Percentiles rank a stretch among this genome's conserved stretches.
These are phyloP conservation scores for Claviceps sp. DNA, from an alignment of 2,329 filamentous ascomycete genomes.

Conservation along the genomic window DNA sequence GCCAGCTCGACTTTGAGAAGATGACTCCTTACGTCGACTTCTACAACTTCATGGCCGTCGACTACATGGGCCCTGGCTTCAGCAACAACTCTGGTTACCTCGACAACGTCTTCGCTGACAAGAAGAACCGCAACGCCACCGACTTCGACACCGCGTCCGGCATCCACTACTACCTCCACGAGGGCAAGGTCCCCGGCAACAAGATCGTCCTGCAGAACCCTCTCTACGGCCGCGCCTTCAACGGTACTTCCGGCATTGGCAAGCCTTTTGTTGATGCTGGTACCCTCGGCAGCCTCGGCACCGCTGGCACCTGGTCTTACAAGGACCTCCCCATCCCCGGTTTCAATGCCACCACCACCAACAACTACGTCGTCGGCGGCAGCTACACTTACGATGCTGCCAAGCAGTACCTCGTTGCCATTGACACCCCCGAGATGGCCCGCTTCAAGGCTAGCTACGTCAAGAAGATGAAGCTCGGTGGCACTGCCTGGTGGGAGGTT, in stretches of 20 bases:
- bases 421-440: constrained; percentile 49
- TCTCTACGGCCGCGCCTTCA: constrained; percentile 64
- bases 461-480: constrained; percentile 46
- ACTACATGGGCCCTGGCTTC: constrained; percentile 54
- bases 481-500: constrained; percentile 76
- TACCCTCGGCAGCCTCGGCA: constrained; percentile 30
- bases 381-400: constrained; percentile 54
- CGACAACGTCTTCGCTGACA: constrained; percentile 51
- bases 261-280: constrained; percentile 49
- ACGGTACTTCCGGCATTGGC: constrained; percentile 53
- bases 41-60: constrained; percentile 55
- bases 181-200: constrained; percentile 37
- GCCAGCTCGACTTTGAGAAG: constrained; percentile 32
- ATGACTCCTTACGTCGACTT: constrained; percentile 45
- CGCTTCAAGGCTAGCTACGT: constrained; percentile 52
- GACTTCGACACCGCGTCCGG: constrained; percentile 57
- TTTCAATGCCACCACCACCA: constrained; percentile 31
- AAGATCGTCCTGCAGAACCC: constrained; percentile 69
- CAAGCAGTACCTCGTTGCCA: constrained; percentile 52
- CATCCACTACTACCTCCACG: constrained; percentile 35
- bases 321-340: constrained; percentile 53
- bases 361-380: constrained; percentile 45
- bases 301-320: constrained; percentile 59
- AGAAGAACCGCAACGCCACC: constrained; percentile 39
- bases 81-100: constrained; percentile 49